These are phyloP conservation scores for Neurospora sp. DNA, from an alignment of 2,329 filamentous ascomycete species.

Conservation along the genomic window DNA sequence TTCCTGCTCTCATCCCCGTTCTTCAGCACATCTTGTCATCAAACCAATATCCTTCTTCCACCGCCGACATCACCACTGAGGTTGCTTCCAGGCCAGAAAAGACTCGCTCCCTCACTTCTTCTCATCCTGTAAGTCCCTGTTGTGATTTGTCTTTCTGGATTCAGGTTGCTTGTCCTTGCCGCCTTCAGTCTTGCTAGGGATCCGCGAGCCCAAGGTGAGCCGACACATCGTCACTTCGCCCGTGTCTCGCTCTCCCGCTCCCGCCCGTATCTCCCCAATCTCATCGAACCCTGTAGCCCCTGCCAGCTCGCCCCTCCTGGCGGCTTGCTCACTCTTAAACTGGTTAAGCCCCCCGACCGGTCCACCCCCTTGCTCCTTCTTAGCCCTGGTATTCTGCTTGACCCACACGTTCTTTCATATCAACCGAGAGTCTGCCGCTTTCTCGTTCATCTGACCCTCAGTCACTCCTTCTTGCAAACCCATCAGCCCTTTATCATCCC, in stretches of 20 bases:
- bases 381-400: constrained; percentile 14
- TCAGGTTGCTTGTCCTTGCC: not conserved
- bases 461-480: constrained; percentile 15
- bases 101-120: constrained; percentile 5
- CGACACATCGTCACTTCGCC: constrained; percentile 8
- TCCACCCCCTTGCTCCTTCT: constrained; percentile 12
- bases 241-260: constrained; percentile 17
- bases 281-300: constrained; percentile 6
- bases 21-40: not conserved
- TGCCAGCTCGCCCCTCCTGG: constrained; percentile 4
- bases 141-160: constrained; percentile 7
- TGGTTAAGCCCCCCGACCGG: constrained; percentile 16
- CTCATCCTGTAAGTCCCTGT: constrained; percentile 7
- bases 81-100: not conserved
- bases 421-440: constrained; percentile 11
- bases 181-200: constrained; percentile 4
- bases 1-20: constrained; percentile 1
- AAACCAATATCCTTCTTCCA: not conserved
- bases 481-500: not conserved
- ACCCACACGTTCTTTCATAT: constrained; percentile 21
- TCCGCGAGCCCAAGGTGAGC: constrained; percentile 7
- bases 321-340: constrained; percentile 19
- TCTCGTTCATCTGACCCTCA: constrained; percentile 13
- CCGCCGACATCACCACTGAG: not conserved
- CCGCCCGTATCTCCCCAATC: constrained; percentile 9